These are phyloP conservation scores for Xanthoconium separans DNA, from an alignment of 1,284 basidiomycete species.

Conservation along the genomic window DNA sequence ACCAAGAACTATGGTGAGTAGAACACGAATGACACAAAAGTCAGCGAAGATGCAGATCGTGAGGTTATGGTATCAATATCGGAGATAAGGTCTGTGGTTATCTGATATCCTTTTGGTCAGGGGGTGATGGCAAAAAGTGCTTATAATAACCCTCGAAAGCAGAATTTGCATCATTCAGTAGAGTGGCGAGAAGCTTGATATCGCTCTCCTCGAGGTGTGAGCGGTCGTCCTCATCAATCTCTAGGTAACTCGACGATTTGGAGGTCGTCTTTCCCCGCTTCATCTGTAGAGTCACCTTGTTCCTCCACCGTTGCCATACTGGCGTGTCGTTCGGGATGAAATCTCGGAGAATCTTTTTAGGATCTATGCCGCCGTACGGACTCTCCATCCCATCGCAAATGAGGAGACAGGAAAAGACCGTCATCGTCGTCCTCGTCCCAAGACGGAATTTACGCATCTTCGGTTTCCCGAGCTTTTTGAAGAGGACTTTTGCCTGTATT, in stretches of 20 bases:
- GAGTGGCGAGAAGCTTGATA: conserved; percentile 16
- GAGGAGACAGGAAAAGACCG: conserved; percentile 30
- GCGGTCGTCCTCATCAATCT: conserved; percentile 14
- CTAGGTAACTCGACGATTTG: not conserved
- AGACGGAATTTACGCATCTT: conserved; percentile 23
- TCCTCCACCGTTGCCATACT: conserved; percentile 32
- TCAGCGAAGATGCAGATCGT: no score
- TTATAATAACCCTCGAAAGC: conserved; percentile 25
- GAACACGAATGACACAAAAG: no score
- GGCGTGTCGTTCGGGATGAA: conserved; percentile 30
- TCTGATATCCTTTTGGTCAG: not conserved
- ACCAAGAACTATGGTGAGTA: no score
- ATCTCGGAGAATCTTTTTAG: conserved; percentile 18
- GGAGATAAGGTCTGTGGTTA: not conserved
- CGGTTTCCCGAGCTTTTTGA: conserved; percentile 18
- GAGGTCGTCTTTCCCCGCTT: not conserved
- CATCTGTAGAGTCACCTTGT: conserved; percentile 25
- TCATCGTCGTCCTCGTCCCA: conserved; percentile 27
- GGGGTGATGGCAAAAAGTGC: conserved; percentile 11
- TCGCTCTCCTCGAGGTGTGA: conserved; percentile 11
- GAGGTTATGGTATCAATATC: no score
- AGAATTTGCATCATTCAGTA: conserved; percentile 19
- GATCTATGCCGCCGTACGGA: conserved; percentile 11
- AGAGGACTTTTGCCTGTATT: conserved; percentile 26
- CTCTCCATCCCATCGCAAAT: conserved; percentile 22